phyloP scores from a whole-genome alignment of 2,329 filamentous ascomycete species.

The Hypoxylon sp. region DNA sequence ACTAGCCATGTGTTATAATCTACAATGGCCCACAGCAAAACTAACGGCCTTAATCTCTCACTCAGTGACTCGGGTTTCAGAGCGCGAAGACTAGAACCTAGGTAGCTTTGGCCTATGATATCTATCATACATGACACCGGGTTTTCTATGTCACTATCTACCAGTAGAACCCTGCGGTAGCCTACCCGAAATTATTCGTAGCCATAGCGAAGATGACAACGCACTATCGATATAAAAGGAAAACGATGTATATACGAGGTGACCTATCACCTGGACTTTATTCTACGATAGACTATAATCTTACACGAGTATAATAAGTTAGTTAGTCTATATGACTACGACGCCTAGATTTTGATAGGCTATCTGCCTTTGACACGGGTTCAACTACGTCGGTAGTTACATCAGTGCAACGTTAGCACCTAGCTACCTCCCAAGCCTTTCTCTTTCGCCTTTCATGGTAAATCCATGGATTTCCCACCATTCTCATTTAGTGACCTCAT shows the following conservation, averaged over 20 bases:
- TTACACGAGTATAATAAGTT: not conserved
- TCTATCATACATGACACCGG: not conserved
- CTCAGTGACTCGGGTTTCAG: not conserved
- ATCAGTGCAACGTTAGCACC: not conserved
- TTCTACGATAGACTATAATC: conserved; percentile 6
- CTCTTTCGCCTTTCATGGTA: too few relatives aligned
- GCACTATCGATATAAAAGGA: conserved; percentile 10
- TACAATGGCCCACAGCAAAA: not conserved
- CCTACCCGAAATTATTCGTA: not conserved
- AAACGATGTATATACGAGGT: conserved; percentile 1
- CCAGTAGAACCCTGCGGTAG: not conserved
- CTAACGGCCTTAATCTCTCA: not conserved
- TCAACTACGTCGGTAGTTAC: not conserved
- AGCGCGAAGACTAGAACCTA: not conserved
- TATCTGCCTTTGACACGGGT: not conserved
- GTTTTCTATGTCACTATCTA: not conserved
- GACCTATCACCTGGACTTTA: not conserved
- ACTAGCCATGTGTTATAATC: not conserved
- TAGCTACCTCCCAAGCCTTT: not conserved
- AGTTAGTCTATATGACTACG: not conserved
- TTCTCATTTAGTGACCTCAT: not conserved
- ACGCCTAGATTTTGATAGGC: not conserved
- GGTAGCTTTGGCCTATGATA: not conserved
- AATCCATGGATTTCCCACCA: too few relatives aligned
- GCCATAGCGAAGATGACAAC: conserved; percentile 14